Conservation (phyloP, 441 rosid genomes). For the Mallotus repandus region DNA sequence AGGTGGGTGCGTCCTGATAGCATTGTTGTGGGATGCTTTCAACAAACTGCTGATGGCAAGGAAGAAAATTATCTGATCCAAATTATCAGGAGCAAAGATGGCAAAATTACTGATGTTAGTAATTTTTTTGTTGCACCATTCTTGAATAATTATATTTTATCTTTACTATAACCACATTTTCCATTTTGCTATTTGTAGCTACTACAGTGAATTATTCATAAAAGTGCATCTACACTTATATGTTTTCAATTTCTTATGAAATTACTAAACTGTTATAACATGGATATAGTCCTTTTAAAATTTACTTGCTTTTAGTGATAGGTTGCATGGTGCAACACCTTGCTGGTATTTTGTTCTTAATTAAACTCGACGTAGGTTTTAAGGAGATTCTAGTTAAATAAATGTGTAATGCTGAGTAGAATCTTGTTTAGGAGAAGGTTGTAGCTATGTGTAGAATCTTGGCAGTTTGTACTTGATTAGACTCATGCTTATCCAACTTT, state of each 20-base stretch:
- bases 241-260: constrained; percentile 10
- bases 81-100: constrained; percentile 68
- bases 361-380: background rate
- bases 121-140: constrained; percentile 1
- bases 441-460: background rate
- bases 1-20: constrained; percentile 78
- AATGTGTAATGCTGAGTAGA: constrained; percentile 1
- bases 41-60: constrained; percentile 53
- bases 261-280: background rate
- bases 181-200: background rate
- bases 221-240: background rate
- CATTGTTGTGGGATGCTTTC: constrained; percentile 74
- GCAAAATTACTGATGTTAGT: constrained; percentile 78
- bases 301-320: constrained; percentile 7
- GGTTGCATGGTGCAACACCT: background rate
- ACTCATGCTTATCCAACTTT: background rate
- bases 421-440: background rate
- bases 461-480: too few relatives aligned
- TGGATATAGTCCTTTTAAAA: background rate
- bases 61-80: constrained; percentile 80
- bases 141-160: background rate
- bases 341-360: background rate
- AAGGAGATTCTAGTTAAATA: background rate
- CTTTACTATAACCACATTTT: background rate
- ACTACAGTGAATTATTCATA: background rate